Evolutionary conservation across 2,329 filamentous ascomycete genomes (phyloP).

Genomic region (Diaporthe vexans): DNA sequence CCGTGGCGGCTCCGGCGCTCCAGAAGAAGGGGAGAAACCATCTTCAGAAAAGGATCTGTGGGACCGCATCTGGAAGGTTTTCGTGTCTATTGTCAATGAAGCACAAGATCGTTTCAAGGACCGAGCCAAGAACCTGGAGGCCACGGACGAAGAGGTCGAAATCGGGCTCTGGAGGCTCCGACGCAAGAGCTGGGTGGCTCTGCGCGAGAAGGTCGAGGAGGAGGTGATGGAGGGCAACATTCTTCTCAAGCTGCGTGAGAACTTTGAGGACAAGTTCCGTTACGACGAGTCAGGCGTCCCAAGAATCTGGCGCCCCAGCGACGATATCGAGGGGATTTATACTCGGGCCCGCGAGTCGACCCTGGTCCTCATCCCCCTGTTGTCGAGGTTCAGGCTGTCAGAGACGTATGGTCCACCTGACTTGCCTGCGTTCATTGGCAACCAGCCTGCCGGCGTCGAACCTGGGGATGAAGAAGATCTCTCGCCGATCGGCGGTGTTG

Average conservation of each 20-base stretch:
- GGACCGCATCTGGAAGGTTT: conserved; percentile 94
- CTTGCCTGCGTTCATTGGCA: conserved; percentile 86
- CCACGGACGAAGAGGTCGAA: conserved; percentile 90
- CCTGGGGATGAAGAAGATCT: conserved; percentile 92
- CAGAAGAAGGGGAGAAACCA: conserved; percentile 82
- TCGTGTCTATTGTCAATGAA: conserved; percentile 84
- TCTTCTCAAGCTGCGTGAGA: conserved; percentile 93
- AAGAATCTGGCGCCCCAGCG: conserved; percentile 94
- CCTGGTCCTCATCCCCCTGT: conserved; percentile 87
- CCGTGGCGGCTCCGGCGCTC: conserved; percentile 83
- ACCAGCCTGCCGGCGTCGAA: conserved; percentile 80
- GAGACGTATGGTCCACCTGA: conserved; percentile 83
- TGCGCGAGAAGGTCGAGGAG: conserved; percentile 92
- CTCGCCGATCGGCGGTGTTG: conserved; percentile 89
- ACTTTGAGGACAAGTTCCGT: conserved; percentile 99
- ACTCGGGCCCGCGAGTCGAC: conserved; percentile 94
- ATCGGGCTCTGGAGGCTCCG: conserved; percentile 93
- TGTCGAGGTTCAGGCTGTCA: conserved; percentile 85
- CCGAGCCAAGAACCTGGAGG: conserved; percentile 93
- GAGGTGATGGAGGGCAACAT: conserved; percentile 99
- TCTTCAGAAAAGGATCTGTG: conserved; percentile 87
- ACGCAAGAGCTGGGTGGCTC: conserved; percentile 93
- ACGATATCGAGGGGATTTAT: conserved; percentile 97
- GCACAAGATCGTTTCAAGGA: conserved; percentile 89
- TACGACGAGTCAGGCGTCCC: conserved; percentile 97